A percentile compares a stretch with the other conserved stretches of the same genome.
phyloP scores from a whole-genome alignment of 805 yeast genomes.

The Jamesozyma jinghongensis region DNA sequence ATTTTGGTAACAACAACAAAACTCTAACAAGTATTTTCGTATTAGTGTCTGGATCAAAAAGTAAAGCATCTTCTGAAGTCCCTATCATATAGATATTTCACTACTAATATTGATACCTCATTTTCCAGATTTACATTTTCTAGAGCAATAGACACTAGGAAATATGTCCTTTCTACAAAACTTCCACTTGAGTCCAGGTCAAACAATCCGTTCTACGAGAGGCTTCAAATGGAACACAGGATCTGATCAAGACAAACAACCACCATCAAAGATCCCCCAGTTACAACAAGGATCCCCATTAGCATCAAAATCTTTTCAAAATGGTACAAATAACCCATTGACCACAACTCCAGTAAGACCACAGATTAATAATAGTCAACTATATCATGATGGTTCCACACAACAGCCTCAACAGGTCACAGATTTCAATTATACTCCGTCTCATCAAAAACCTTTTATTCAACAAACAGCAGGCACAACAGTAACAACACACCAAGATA shows the following conservation, averaged over 20 bases:
- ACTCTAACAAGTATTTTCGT: too few species aligned
- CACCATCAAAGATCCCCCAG: slow-evolving; percentile 1
- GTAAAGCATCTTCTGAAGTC: too few species aligned
- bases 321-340: background rate
- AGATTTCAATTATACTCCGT: slow-evolving; percentile 31
- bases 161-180: slow-evolving; percentile 26
- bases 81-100: too few species aligned
- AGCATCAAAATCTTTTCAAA: background rate
- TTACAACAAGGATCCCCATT: background rate
- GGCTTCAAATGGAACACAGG: slow-evolving; percentile 35
- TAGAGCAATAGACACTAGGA: background rate
- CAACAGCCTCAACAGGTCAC: slow-evolving; percentile 14
- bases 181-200: slow-evolving; percentile 37
- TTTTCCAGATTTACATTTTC: too few species aligned
- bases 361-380: background rate
- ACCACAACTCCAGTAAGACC: slow-evolving; percentile 9
- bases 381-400: background rate
- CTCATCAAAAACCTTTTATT: slow-evolving; percentile 30
- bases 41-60: too few species aligned
- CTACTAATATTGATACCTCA: too few species aligned
- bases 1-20: too few species aligned
- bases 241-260: slow-evolving; percentile 6
- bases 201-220: slow-evolving; percentile 38
- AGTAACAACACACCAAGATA: slow-evolving; percentile 54
- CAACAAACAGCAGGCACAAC: slow-evolving; percentile 30